Evolutionary conservation across 495 filamentous ascomycete species (phyloP), one percentile per base, ranked within the genome.

Genomic region (Neurospora discreta): DNA sequence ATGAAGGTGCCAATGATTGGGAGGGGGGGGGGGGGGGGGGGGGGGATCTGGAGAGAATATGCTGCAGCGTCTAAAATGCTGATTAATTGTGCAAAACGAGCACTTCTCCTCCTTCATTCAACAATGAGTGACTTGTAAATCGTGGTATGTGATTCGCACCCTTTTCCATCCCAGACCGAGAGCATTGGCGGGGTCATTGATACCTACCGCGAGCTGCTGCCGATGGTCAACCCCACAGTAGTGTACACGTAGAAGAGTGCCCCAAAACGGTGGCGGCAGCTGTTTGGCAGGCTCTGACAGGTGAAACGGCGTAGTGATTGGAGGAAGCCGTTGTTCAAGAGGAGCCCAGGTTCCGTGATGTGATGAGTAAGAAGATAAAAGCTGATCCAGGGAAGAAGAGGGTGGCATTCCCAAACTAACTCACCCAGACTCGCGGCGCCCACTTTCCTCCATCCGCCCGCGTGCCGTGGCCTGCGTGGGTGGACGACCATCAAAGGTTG

Each of bases 1-100:
- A 60, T 60, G 26, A 18, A 60, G 52, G 8, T 9, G 20, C 52
- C 11, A 60, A 30, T 60, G 5, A 60, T 30, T n/a, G n/a, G n/a
- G n/a, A n/a, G n/a, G n/a, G n/a, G n/a, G n/a, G n/a, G n/a, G n/a
- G n/a, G n/a, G n/a, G n/a, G n/a, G n/a, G n/a, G n/a, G n/a, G 1
- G 52, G 3, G 15, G 16, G 15, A 60, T 26, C 16, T 30, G 26
- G 33, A 18, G 52, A 9, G 23, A 3, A 9, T 30, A 33, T 70
- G 30, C 23, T 16, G 52, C 52, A 52, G 33, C 71, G 52, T 70
- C 52, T 46, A 23, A 23, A 38, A 36, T 68, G 41, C 39, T 38
- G 8, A 15, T 20, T 70, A 69, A 39, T 72, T 65, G n/a, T 70
- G 23, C 72, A 20, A 69, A 58, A 70, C 52, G 58, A 41, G 70